Evolutionary conservation across 345 rosid species (phyloP).

Genomic region (Salix koriyanagi): DNA sequence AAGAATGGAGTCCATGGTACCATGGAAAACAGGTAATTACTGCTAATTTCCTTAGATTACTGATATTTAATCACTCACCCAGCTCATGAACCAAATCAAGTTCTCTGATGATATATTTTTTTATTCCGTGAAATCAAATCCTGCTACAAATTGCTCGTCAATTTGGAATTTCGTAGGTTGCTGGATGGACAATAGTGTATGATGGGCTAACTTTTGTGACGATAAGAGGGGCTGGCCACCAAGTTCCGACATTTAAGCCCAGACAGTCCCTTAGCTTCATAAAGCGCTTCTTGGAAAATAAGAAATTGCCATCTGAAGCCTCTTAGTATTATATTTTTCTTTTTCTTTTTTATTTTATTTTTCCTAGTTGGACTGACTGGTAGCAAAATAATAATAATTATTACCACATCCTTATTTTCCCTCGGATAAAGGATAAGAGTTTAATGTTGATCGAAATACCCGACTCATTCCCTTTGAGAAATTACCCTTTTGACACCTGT

Average conservation of each 20-base stretch:
- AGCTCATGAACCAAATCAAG: too few relatives aligned
- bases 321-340: neutral
- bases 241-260: constrained; percentile 14
- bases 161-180: constrained; percentile 38
- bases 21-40: constrained; percentile 40
- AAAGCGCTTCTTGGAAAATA: constrained; percentile 5
- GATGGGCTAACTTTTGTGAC: constrained; percentile 15
- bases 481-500: too few relatives aligned
- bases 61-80: too few relatives aligned
- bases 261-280: constrained; percentile 11
- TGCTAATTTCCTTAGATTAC: neutral
- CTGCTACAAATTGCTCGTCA: neutral
- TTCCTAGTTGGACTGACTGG: too few relatives aligned
- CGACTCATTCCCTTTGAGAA: too few relatives aligned
- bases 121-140: neutral
- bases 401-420: too few relatives aligned
- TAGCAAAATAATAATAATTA: too few relatives aligned
- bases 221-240: constrained; percentile 22
- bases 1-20: constrained; percentile 87
- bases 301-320: constrained; percentile 3
- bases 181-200: constrained; percentile 48
- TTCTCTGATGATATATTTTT: too few relatives aligned
- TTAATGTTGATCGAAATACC: too few relatives aligned
- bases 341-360: neutral
- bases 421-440: too few relatives aligned